Conservation (phyloP, 2,329 filamentous ascomycete genomes). For the Blastomyces percursus region DNA sequence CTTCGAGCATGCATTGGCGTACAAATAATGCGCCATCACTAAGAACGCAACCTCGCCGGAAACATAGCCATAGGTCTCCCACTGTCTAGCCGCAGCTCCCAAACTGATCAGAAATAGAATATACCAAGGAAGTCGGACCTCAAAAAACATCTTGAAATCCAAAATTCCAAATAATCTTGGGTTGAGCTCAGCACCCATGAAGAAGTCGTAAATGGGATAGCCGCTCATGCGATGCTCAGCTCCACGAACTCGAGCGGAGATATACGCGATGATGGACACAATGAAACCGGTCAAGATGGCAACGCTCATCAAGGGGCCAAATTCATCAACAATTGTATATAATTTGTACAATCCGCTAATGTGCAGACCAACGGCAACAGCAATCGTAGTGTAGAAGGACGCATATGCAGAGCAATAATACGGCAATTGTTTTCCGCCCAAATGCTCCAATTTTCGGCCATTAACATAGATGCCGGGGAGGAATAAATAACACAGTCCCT, state of each 20-base stretch:
- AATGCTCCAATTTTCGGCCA: constrained; percentile 76
- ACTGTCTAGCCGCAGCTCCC: constrained; percentile 69
- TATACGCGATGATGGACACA: constrained; percentile 72
- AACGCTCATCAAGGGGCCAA: constrained; percentile 83
- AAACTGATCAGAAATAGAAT: constrained; percentile 71
- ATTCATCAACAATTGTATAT: constrained; percentile 88
- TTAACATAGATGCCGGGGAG: constrained; percentile 80
- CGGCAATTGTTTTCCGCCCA: constrained; percentile 70
- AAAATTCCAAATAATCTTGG: constrained; percentile 73
- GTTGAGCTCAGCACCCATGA: constrained; percentile 82
- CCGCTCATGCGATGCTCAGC: constrained; percentile 88
- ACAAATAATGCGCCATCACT: constrained; percentile 80
- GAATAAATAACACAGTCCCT: constrained; percentile 69
- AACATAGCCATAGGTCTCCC: constrained; percentile 74
- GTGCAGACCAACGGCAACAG: constrained; percentile 60
- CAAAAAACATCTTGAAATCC: constrained; percentile 94
- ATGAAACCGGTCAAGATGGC: constrained; percentile 84
- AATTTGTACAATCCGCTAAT: constrained; percentile 75
- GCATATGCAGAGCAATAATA: constrained; percentile 91
- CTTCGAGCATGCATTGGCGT: constrained; percentile 85
- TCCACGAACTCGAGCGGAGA: constrained; percentile 69
- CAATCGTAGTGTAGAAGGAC: constrained; percentile 80
- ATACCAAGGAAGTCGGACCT: constrained; percentile 86
- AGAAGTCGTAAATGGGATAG: constrained; percentile 71
- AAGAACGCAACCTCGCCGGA: constrained; percentile 76